phyloP scores from a whole-genome alignment of 2,329 filamentous ascomycete species.

The Canariomyces notabilis region DNA sequence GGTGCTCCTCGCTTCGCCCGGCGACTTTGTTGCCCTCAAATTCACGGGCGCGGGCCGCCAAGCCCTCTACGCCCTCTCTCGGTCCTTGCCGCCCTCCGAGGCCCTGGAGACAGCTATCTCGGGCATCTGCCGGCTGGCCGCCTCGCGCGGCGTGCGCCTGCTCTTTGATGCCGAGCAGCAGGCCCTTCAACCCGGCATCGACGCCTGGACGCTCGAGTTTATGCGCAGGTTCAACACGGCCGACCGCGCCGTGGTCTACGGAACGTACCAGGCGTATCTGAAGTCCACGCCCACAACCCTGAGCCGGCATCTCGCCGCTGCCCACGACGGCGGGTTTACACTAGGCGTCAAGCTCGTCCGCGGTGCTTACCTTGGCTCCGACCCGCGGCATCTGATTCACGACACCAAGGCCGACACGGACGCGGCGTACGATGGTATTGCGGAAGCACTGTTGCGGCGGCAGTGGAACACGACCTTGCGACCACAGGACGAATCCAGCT shows the following conservation, averaged over 20 bases:
- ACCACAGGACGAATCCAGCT: slow-evolving; percentile 31
- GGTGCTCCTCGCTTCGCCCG: slow-evolving; percentile 64
- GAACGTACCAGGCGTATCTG: slow-evolving; percentile 74
- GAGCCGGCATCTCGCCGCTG: slow-evolving; percentile 53
- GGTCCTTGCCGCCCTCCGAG: slow-evolving; percentile 56
- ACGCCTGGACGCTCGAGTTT: slow-evolving; percentile 72
- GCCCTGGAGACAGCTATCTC: slow-evolving; percentile 66
- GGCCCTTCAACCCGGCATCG: slow-evolving; percentile 71
- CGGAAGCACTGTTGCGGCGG: slow-evolving; percentile 60
- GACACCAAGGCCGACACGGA: slow-evolving; percentile 69
- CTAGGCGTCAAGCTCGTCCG: slow-evolving; percentile 72
- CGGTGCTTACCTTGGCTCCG: slow-evolving; percentile 67
- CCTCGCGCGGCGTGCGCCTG: slow-evolving; percentile 63
- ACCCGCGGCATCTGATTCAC: slow-evolving; percentile 65
- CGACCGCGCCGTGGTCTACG: slow-evolving; percentile 67
- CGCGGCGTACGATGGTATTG: slow-evolving; percentile 65
- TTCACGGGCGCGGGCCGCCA: slow-evolving; percentile 76
- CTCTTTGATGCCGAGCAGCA: slow-evolving; percentile 86
- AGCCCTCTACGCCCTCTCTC: slow-evolving; percentile 61
- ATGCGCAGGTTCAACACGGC: slow-evolving; percentile 69
- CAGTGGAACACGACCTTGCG: slow-evolving; percentile 53
- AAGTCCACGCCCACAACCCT: slow-evolving; percentile 57
- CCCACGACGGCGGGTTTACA: slow-evolving; percentile 56
- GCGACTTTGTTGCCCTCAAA: slow-evolving; percentile 64
- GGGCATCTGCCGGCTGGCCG: slow-evolving; percentile 67